Conservation (phyloP, 2,329 filamentous ascomycete species). For the Lachnellula willkommii region DNA sequence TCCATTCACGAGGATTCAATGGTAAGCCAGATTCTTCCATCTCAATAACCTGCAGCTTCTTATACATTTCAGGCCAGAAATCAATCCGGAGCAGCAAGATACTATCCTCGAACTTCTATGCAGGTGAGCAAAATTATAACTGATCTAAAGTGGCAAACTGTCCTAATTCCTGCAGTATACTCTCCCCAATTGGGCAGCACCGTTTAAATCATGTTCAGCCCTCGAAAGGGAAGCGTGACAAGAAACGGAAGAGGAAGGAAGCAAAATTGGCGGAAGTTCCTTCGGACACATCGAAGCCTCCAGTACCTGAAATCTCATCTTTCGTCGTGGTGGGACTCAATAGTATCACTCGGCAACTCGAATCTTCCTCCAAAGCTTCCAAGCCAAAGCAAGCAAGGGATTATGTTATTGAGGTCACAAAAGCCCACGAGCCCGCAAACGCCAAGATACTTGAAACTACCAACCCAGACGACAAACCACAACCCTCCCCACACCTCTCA, state of each 20-base stretch:
- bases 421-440: background rate
- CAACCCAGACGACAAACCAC: background rate
- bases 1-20: slow-evolving; percentile 55
- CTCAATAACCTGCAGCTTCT: background rate
- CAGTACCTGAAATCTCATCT: slow-evolving; percentile 47
- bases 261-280: slow-evolving; percentile 20
- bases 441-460: background rate
- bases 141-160: slow-evolving; percentile 2
- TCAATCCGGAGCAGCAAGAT: slow-evolving; percentile 54
- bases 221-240: slow-evolving; percentile 58
- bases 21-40: slow-evolving; percentile 39
- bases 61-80: slow-evolving; percentile 49
- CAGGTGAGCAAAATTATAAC: slow-evolving; percentile 43
- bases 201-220: slow-evolving; percentile 47
- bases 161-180: slow-evolving; percentile 42
- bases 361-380: slow-evolving; percentile 18
- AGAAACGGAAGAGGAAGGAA: slow-evolving; percentile 45
- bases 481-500: slow-evolving; percentile 25
- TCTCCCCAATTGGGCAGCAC: slow-evolving; percentile 59
- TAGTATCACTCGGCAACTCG: slow-evolving; percentile 54
- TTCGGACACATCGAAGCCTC: slow-evolving; percentile 27
- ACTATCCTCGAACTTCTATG: slow-evolving; percentile 62
- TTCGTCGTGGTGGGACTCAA: slow-evolving; percentile 61
- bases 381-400: slow-evolving; percentile 3
- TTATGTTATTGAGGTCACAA: background rate